Evolutionary conservation across 345 rosid species (phyloP), one percentile per base, ranked within the genome.

Genomic region (Euphorbia tirucalli): DNA sequence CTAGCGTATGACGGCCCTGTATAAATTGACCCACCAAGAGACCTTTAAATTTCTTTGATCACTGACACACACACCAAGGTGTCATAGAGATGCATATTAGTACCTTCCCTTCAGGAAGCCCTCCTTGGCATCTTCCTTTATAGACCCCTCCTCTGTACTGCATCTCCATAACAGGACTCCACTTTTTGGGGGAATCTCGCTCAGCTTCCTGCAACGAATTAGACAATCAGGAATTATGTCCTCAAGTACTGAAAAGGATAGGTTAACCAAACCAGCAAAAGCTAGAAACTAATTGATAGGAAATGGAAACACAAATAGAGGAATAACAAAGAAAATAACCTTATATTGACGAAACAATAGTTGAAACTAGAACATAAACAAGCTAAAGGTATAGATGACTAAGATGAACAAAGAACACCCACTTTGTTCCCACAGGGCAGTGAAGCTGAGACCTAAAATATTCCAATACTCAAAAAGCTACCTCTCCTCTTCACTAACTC

Each of bases 21-120:
- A 68, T 7, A 79, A 65, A 72, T 63, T 61, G 43, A 73, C 19
- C 71, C 61, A 66, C 58, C 2, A 24, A 71, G 25, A 55, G 50
- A 35, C 27, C 37, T 71, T 59, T 58, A 31, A 41, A 58, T 30
- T 65, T 46, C 32, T 60, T 77, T 43, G 50, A 66, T 58, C 30
- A 43, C 7, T 22, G 28, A 61, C 30, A 24, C 65, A 74, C 10
- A 64, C 75, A 68, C 9, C 10, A 21, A 35, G 63, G 54, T 24
- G 37, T 57, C n/a, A n/a, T n/a, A n/a, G n/a, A n/a, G n/a, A n/a
- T 43, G 70, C 5, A 39, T 25, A 4, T 59, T 11, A 55, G 41
- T 83, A 95, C 99, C 96, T 95, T 95, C 81, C 97, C 99, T 84
- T 95, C 97, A 43, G 99, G 99, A 80, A 95, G 97, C 76, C 99